Base-by-base conservation (phyloP, 768 basidiomycete species). In the Rhizopogon vinicolor region DNA sequence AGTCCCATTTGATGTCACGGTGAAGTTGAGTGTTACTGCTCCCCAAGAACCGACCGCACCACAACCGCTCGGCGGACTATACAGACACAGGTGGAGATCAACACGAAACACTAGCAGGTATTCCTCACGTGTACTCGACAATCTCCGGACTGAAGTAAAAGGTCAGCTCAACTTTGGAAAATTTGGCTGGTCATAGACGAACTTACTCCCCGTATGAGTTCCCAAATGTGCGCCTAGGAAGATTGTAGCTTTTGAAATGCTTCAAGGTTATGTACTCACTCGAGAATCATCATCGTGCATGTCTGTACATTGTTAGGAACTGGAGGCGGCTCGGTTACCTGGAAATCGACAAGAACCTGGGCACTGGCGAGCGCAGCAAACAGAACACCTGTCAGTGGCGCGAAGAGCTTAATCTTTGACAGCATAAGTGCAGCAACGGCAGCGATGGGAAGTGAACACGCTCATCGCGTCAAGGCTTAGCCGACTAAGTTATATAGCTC, bases 1-100 rank as follows among this genome's bases (percentile, higher is more conserved):
- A 7, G 85, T 87, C 44, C 89, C 89, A 52, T 89, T 91, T 53
- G 82, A 84, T 3, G 87, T 86, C 18, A 86, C 86, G 0, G 89
- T 90, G 60, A 89, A 84, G 65, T 90, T 90, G 37, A 91, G 72
- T 8, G 82, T 86, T 33, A 91, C 76, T 0, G 81, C 88, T 7
- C 86, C 80, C 89, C 89, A 91, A 5, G 85, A 81, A 1, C 89
- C 87, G 19, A 78, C 72, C 3, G 75, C 65, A 14, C 89, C 89
- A 66, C 89, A 91, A 61, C 85, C 80, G 9, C 80, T 80, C 0
- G 89, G 87, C 25, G 89, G 89, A 22, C 87, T 89, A 31, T 28
- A 37, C 14, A 16, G 44, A 44, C 2, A 22, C 18, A 13, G 51
- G 42, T 37, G 46, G 46, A 8, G 37, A 44, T 31, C 16, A 35